Conservation (phyloP, 2,329 filamentous ascomycete species). For the Cordyceps javanica region DNA sequence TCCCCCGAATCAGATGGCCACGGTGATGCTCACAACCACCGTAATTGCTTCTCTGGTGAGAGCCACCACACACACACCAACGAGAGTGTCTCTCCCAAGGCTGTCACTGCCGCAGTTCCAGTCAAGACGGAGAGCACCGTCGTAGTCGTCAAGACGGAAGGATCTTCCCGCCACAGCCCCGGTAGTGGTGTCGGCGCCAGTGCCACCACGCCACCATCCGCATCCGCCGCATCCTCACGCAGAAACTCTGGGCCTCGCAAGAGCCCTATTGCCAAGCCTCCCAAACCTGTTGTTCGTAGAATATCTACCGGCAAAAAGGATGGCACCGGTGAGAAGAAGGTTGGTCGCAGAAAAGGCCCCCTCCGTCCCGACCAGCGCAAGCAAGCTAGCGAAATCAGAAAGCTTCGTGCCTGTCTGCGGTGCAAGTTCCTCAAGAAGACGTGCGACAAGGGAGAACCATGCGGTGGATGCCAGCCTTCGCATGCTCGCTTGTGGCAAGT, state of each 20-base stretch:
- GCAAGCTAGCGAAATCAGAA: slow-evolving; percentile 94
- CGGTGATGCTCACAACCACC: slow-evolving; percentile 54
- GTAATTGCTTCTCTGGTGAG: slow-evolving; percentile 57
- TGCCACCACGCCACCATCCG: slow-evolving; percentile 55
- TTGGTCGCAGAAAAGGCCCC: slow-evolving; percentile 83
- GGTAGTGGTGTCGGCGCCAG: slow-evolving; percentile 53
- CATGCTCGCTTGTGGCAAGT: slow-evolving; percentile 96
- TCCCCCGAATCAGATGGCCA: slow-evolving; percentile 77
- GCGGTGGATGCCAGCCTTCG: slow-evolving; percentile 89
- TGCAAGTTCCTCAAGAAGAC: slow-evolving; percentile 99
- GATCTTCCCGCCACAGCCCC: slow-evolving; percentile 54
- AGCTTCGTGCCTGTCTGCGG: slow-evolving; percentile 84
- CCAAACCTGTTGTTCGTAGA: slow-evolving; percentile 80
- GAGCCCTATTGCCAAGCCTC: slow-evolving; percentile 71
- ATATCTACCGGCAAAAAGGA: slow-evolving; percentile 74
- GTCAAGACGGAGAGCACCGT: slow-evolving; percentile 48
- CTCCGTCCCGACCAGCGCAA: slow-evolving; percentile 90
- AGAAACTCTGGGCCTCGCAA: slow-evolving; percentile 66
- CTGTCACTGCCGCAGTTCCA: slow-evolving; percentile 61
- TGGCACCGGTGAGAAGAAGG: slow-evolving; percentile 75
- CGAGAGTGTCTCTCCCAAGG: slow-evolving; percentile 60
- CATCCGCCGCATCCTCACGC: slow-evolving; percentile 43
- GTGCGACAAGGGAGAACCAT: slow-evolving; percentile 95
- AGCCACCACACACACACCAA: slow-evolving; percentile 34
- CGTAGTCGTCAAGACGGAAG: slow-evolving; percentile 34